Evolutionary conservation across 1,284 basidiomycete genomes (phyloP).

Genomic region (Chalciporus sp.): DNA sequence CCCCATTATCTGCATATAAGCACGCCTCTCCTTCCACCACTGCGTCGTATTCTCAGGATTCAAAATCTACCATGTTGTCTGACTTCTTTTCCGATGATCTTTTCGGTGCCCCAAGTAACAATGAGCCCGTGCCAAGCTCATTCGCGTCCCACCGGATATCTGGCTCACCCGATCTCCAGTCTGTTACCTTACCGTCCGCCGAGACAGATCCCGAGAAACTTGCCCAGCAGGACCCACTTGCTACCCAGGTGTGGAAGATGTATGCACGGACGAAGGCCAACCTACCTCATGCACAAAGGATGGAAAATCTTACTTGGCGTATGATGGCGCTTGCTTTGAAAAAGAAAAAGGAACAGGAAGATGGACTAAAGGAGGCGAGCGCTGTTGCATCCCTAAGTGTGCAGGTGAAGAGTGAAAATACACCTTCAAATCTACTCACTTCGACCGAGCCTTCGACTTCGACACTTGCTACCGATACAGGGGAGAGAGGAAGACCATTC

Average conservation of each 20-base stretch:
- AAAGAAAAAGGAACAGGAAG: conserved; percentile 82
- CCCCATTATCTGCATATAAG: conserved; percentile 34
- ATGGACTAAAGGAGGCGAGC: conserved; percentile 18
- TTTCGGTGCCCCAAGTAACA: conserved; percentile 45
- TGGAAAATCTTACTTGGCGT: conserved; percentile 98
- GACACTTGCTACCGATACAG: conserved; percentile 32
- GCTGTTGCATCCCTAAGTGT: conserved; percentile 16
- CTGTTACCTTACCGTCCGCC: conserved; percentile 36
- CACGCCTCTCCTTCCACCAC: conserved; percentile 45
- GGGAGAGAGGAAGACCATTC: conserved; percentile 67
- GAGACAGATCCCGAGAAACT: conserved; percentile 65
- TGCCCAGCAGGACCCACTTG: conserved; percentile 84
- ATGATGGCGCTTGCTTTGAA: conserved; percentile 96
- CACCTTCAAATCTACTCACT: conserved; percentile 12
- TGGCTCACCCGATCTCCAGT: conserved; percentile 66
- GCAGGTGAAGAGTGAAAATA: conserved; percentile 31
- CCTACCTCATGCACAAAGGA: conserved; percentile 88
- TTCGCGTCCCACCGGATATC: conserved; percentile 66
- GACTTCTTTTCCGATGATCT: conserved; percentile 75
- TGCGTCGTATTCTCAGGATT: conserved; percentile 43
- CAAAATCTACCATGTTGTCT: conserved; percentile 63
- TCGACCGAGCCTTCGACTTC: conserved; percentile 7
- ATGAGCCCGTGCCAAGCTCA: conserved; percentile 47
- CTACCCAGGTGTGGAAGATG: conserved; percentile 97
- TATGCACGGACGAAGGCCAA: conserved; percentile 88